Percentiles rank a stretch among this genome's conserved stretches.
These are phyloP conservation scores for Peniophora sp. DNA, from an alignment of 1,284 basidiomycete species.

Conservation along the genomic window DNA sequence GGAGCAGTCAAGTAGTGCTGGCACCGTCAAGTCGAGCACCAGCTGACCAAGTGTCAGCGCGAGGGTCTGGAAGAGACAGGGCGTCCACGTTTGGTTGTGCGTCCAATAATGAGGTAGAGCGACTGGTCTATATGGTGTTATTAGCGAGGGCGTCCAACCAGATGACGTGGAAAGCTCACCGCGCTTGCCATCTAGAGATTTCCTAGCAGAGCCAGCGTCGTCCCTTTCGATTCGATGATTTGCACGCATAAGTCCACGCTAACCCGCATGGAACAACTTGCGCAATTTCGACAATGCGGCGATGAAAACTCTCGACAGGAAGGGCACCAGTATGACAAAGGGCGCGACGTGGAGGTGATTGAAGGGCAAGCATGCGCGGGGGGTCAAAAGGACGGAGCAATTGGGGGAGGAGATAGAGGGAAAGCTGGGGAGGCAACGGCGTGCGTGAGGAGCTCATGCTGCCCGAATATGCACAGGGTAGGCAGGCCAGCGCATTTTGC, in stretches of 20 bases:
- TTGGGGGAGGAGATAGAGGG: conserved; percentile 37
- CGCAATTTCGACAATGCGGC: conserved; percentile 83
- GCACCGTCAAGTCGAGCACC: conserved; percentile 21
- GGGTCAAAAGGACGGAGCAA: conserved; percentile 42
- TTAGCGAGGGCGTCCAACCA: neutral
- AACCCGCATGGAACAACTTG: conserved; percentile 78
- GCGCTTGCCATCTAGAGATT: conserved; percentile 38
- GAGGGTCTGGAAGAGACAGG: too few species aligned
- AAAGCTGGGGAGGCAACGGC: conserved; percentile 56
- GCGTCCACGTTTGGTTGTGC: conserved; percentile 53
- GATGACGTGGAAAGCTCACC: conserved; percentile 38
- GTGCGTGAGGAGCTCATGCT: conserved; percentile 54
- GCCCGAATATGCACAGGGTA: conserved; percentile 91
- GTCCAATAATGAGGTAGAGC: conserved; percentile 66
- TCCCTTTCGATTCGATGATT: conserved; percentile 56
- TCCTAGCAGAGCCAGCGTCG: conserved; percentile 73
- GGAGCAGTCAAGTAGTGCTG: conserved; percentile 35
- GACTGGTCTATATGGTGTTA: conserved; percentile 59
- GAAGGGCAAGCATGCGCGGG: conserved; percentile 75
- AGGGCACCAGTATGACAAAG: conserved; percentile 90
- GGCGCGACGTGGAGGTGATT: conserved; percentile 93
- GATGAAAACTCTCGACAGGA: conserved; percentile 88
- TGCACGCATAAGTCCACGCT: conserved; percentile 78
- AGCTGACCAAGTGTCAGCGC: conserved; percentile 1
- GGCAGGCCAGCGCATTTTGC: conserved; percentile 82